These are phyloP conservation scores for Stellera chamaejasme DNA, from an alignment of 345 rosid species.

Conservation along the genomic window DNA sequence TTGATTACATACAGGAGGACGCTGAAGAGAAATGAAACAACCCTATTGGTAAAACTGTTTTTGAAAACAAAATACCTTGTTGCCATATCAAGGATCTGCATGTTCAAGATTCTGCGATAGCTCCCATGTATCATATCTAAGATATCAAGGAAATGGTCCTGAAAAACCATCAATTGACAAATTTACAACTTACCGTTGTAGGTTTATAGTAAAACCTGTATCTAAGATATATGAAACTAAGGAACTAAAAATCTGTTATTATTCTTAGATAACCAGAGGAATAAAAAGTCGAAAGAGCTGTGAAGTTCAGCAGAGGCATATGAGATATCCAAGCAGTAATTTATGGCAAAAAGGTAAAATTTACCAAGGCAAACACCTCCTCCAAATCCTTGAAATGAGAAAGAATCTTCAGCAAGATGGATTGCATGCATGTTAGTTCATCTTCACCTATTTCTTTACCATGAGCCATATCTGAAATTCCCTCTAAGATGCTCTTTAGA, in stretches of 20 bases:
- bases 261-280: too few relatives aligned
- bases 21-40: too few relatives aligned
- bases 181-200: too few relatives aligned
- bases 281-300: too few relatives aligned
- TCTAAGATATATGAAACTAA: background rate
- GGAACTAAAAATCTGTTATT: background rate
- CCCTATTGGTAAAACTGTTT: background rate
- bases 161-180: conserved; percentile 18
- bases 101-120: conserved; percentile 42
- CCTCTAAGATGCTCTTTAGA: conserved; percentile 48
- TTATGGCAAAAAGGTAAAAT: conserved; percentile 13
- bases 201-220: background rate
- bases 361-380: conserved; percentile 61
- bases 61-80: conserved; percentile 40
- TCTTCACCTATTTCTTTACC: conserved; percentile 50
- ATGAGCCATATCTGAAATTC: conserved; percentile 34
- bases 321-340: background rate
- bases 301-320: background rate
- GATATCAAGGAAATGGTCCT: conserved; percentile 74
- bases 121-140: conserved; percentile 71
- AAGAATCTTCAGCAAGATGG: conserved; percentile 68
- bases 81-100: conserved; percentile 67
- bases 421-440: conserved; percentile 66
- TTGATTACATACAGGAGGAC: too few relatives aligned
- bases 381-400: conserved; percentile 59